phyloP scores from a whole-genome alignment of 2,329 filamentous ascomycete genomes.

The Thielaviopsis punctulata region DNA sequence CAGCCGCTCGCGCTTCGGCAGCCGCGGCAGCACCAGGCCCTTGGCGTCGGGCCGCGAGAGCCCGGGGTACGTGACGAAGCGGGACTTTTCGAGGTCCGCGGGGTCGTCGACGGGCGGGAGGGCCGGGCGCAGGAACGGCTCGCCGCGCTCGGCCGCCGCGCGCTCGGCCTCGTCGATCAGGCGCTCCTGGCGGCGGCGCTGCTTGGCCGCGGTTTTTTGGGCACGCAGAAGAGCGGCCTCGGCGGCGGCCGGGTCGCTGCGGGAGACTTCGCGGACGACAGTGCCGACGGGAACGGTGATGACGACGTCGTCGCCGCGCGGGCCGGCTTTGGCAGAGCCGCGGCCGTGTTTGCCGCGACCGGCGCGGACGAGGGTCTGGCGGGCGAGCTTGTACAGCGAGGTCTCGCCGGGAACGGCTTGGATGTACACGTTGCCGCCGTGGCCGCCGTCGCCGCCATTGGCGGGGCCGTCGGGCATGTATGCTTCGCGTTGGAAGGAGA shows the following conservation, averaged over 20 bases:
- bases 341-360: constrained; percentile 62
- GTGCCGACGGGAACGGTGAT: constrained; percentile 88
- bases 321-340: constrained; percentile 55
- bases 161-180: constrained; percentile 20
- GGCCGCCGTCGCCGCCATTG: constrained; percentile 88
- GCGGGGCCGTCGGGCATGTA: constrained; percentile 77
- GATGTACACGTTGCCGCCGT: constrained; percentile 83
- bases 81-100: constrained; percentile 38
- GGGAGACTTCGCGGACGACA: constrained; percentile 64
- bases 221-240: constrained; percentile 28
- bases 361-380: constrained; percentile 57
- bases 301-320: constrained; percentile 70
- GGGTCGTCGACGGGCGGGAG: constrained; percentile 15
- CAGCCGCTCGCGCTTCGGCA: constrained; percentile 33
- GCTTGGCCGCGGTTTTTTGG: constrained; percentile 20
- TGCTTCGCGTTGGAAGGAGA: constrained; percentile 84
- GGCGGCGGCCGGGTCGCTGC: constrained; percentile 59
- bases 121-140: constrained; percentile 11
- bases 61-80: constrained; percentile 78
- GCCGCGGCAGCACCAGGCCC: constrained; percentile 29
- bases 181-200: constrained; percentile 18
- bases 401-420: constrained; percentile 85
- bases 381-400: constrained; percentile 77
- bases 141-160: constrained; percentile 7
- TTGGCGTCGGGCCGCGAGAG: constrained; percentile 52